Conservation (phyloP, 2,329 filamentous ascomycete species). For the Botrytis pseudocinerea region DNA sequence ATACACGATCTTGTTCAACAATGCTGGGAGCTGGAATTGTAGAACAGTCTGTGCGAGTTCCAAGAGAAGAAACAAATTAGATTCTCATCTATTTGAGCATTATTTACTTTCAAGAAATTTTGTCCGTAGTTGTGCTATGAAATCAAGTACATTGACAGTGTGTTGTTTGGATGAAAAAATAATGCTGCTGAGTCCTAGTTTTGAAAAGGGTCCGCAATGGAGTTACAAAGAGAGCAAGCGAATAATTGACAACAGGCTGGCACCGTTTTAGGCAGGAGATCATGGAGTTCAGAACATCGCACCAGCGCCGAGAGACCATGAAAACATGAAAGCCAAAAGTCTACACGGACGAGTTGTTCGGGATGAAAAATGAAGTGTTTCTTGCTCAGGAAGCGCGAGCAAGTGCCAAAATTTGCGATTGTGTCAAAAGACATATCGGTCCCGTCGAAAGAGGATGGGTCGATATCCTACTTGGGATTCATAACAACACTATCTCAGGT, state of each 20-base stretch:
- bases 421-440: neutral
- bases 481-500: neutral
- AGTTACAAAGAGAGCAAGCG: neutral
- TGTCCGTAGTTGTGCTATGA: constrained; percentile 11
- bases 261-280: neutral
- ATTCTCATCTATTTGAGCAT: constrained; percentile 2
- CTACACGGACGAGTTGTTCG: neutral
- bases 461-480: neutral
- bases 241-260: neutral
- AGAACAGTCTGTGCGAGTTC: too few species aligned
- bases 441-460: neutral
- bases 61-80: constrained; percentile 6
- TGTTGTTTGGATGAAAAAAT: constrained; percentile 30
- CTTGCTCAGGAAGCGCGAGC: too few species aligned
- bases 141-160: constrained; percentile 22
- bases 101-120: constrained; percentile 16
- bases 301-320: neutral
- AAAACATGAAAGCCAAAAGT: neutral
- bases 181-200: constrained; percentile 28
- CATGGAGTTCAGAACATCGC: neutral
- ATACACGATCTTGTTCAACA: neutral
- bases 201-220: neutral
- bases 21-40: neutral
- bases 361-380: neutral
- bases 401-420: neutral